Percentiles rank a stretch among this genome's conserved stretches.
Evolutionary conservation across 768 basidiomycete genomes (phyloP).

Genomic region (Rhizopogon vulgaris): DNA sequence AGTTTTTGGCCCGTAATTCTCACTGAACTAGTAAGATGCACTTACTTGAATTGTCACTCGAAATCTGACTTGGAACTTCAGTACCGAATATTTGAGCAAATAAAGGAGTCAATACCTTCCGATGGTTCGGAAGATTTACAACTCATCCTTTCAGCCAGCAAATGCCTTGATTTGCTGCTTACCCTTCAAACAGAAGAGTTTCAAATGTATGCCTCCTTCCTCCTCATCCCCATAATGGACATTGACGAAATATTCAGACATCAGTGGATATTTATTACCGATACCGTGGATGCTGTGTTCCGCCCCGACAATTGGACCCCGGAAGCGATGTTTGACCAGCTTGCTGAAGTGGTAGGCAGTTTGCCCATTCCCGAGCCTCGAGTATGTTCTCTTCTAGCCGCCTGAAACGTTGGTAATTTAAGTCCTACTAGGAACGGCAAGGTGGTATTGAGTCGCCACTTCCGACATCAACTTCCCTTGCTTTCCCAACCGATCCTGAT

Average conservation of each 20-base stretch:
- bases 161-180: slow-evolving; percentile 89
- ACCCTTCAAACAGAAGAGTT: slow-evolving; percentile 95
- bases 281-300: slow-evolving; percentile 93
- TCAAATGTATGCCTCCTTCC: slow-evolving; percentile 63
- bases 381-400: slow-evolving; percentile 8
- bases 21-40: slow-evolving; percentile 71
- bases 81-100: slow-evolving; percentile 88
- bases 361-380: slow-evolving; percentile 43
- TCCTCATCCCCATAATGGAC: not conserved
- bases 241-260: slow-evolving; percentile 43
- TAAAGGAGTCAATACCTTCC: slow-evolving; percentile 59
- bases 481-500: slow-evolving; percentile 27
- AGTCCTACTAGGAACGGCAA: slow-evolving; percentile 19
- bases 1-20: slow-evolving; percentile 97
- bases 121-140: slow-evolving; percentile 85
- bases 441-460: slow-evolving; percentile 17
- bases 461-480: slow-evolving; percentile 11
- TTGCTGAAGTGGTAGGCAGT: slow-evolving; percentile 76
- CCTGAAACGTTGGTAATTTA: not conserved
- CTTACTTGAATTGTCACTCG: not conserved
- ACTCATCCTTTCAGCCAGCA: slow-evolving; percentile 83
- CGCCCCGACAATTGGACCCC: slow-evolving; percentile 79
- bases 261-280: slow-evolving; percentile 98
- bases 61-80: slow-evolving; percentile 22
- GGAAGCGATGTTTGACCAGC: slow-evolving; percentile 84